These are phyloP conservation scores for Plasmodium gaboni DNA, from an alignment of 169 alveolate genomes.

Conservation along the genomic window DNA sequence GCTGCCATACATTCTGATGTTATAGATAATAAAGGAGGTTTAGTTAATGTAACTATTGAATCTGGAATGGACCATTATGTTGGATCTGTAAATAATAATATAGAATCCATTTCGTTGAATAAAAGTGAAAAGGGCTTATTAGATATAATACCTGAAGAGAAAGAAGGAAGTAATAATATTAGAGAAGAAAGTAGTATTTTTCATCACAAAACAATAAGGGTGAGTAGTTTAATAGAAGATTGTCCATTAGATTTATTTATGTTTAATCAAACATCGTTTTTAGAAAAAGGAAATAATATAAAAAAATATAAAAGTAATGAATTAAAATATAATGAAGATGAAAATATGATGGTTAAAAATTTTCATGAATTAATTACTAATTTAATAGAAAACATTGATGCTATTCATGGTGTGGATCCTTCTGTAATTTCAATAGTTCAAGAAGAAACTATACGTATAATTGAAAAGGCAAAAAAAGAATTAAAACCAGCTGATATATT, in stretches of 20 bases:
- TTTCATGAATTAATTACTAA: constrained; percentile 68
- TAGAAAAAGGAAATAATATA: constrained; percentile 18
- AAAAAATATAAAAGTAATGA: constrained; percentile 1
- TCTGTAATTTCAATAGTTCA: constrained; percentile 85
- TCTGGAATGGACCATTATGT: constrained; percentile 88
- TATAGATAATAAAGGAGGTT: constrained; percentile 86
- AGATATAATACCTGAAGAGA: constrained; percentile 78
- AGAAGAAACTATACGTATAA: constrained; percentile 86
- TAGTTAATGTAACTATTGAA: constrained; percentile 89
- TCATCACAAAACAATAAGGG: constrained; percentile 67
- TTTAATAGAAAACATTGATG: constrained; percentile 83
- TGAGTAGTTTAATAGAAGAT: constrained; percentile 36
- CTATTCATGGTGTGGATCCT: constrained; percentile 91
- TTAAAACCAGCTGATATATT: constrained; percentile 90
- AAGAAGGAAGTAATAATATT: constrained; percentile 31
- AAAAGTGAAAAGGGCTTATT: constrained; percentile 81
- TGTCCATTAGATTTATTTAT: constrained; percentile 72
- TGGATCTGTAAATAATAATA: constrained; percentile 88
- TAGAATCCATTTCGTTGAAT: constrained; percentile 87
- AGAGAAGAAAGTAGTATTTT: constrained; percentile 74
- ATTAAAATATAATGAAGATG: constrained; percentile 29
- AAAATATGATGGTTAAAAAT: constrained; percentile 19
- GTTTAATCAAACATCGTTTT: constrained; percentile 52
- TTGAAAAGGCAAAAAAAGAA: constrained; percentile 87
- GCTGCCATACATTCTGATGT: constrained; percentile 94